phyloP scores from a whole-genome alignment of 2,329 filamentous ascomycete species.

The Diaporthe citri region DNA sequence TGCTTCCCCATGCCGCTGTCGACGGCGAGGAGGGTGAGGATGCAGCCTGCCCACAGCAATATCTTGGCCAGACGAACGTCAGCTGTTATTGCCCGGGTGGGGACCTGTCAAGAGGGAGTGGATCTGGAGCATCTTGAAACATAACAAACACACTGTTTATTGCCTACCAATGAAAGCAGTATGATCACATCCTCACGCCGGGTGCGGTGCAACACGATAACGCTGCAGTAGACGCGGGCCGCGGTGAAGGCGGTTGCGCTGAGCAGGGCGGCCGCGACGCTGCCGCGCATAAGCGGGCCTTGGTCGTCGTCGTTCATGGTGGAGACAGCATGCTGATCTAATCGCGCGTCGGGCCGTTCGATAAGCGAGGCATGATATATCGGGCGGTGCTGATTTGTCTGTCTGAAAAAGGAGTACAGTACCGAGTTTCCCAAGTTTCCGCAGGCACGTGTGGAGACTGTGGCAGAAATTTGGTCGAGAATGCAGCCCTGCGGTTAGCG shows the following conservation, averaged over 20 bases:
- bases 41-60: not conserved
- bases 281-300: conserved; percentile 16
- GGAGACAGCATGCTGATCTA: not conserved
- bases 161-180: not conserved
- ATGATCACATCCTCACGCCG: not conserved
- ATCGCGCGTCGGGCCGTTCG: conserved; percentile 16
- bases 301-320: conserved; percentile 12
- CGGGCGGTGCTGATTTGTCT: not conserved
- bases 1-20: not conserved
- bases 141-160: not conserved
- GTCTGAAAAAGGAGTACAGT: not conserved
- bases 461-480: not conserved
- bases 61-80: not conserved
- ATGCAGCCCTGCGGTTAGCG: not conserved
- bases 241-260: conserved; percentile 10
- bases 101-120: not conserved
- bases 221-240: conserved; percentile 10
- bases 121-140: too few relatives aligned
- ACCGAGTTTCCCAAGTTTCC: not conserved
- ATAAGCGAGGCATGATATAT: not conserved
- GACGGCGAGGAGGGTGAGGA: not conserved
- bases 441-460: not conserved
- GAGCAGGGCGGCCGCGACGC: conserved; percentile 15
- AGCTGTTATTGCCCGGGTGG: not conserved
- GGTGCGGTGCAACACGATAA: not conserved